Evolutionary conservation across 306 rosid genomes (phyloP).

Genomic region (Cucumis melo): DNA sequence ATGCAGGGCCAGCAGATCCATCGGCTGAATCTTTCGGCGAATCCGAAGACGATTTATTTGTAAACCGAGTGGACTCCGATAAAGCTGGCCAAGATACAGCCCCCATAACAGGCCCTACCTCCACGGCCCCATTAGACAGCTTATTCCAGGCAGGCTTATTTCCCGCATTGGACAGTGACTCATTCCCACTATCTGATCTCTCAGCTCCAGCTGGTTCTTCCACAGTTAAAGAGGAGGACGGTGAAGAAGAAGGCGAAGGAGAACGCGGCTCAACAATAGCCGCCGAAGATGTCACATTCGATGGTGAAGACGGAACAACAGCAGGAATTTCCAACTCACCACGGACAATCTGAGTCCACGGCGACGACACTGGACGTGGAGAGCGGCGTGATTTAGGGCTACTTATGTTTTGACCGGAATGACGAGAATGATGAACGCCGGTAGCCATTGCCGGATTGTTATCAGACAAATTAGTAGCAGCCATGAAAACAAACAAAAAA

Average conservation of each 20-base stretch:
- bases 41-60: slow-evolving; percentile 34
- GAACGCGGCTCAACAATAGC: slow-evolving; percentile 18
- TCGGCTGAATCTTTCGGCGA: slow-evolving; percentile 36
- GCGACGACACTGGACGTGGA: slow-evolving; percentile 14
- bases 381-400: slow-evolving; percentile 31
- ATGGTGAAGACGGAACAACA: slow-evolving; percentile 22
- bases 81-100: slow-evolving; percentile 58
- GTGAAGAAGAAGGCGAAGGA: slow-evolving; percentile 11
- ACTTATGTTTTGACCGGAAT: slow-evolving; percentile 16
- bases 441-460: background rate
- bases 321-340: slow-evolving; percentile 43
- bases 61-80: slow-evolving; percentile 41
- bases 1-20: slow-evolving; percentile 27
- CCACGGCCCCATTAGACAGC: slow-evolving; percentile 41
- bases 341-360: slow-evolving; percentile 48
- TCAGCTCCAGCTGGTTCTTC: slow-evolving; percentile 27
- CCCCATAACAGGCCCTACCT: slow-evolving; percentile 53
- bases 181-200: slow-evolving; percentile 23
- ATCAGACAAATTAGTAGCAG: slow-evolving; percentile 9
- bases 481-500: slow-evolving; percentile 16
- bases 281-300: background rate
- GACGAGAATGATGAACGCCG: slow-evolving; percentile 21
- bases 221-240: slow-evolving; percentile 6
- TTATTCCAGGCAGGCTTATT: slow-evolving; percentile 69
- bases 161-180: slow-evolving; percentile 18